Evolutionary conservation across 495 filamentous ascomycete species (phyloP).

Genomic region (Talaromyces trachyspermus): DNA sequence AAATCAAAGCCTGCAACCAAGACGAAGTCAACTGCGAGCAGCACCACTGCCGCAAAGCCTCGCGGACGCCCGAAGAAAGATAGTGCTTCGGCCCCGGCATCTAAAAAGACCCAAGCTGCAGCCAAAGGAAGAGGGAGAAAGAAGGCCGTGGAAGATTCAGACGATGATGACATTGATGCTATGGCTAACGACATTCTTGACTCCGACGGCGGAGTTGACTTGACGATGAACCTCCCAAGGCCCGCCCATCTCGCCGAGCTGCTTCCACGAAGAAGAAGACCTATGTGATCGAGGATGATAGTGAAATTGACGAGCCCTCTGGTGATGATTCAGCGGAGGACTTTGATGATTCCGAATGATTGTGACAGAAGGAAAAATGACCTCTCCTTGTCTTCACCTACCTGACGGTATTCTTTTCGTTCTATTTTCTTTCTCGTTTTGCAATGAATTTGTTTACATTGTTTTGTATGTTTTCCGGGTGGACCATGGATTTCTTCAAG

Average conservation of each 20-base stretch:
- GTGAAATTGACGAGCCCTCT: slow-evolving; percentile 32
- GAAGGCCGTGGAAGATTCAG: slow-evolving; percentile 30
- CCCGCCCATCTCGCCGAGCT: slow-evolving; percentile 46
- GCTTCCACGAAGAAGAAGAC: slow-evolving; percentile 43
- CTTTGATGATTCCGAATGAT: slow-evolving; percentile 36
- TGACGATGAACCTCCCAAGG: slow-evolving; percentile 31
- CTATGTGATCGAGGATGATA: slow-evolving; percentile 50
- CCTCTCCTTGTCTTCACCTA: neutral
- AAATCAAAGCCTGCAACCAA: slow-evolving; percentile 23
- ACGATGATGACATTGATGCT: slow-evolving; percentile 43
- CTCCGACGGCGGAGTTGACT: slow-evolving; percentile 33
- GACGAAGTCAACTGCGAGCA: slow-evolving; percentile 24
- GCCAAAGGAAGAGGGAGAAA: slow-evolving; percentile 50
- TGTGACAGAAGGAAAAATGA: neutral
- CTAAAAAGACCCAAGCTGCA: slow-evolving; percentile 56
- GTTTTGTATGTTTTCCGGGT: neutral
- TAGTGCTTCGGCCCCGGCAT: slow-evolving; percentile 25
- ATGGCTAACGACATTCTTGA: slow-evolving; percentile 52
- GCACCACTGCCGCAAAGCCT: slow-evolving; percentile 34
- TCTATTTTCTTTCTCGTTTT: slow-evolving; percentile 1
- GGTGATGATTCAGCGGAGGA: slow-evolving; percentile 26
- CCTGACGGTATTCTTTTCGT: neutral
- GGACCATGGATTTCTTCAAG: neutral
- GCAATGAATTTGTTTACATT: neutral
- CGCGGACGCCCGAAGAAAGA: slow-evolving; percentile 50